A percentile compares a stretch with the other conserved stretches of the same genome.
These are phyloP conservation scores for Cladosporium sp. DNA, from an alignment of 2,329 filamentous ascomycete genomes.

Conservation along the genomic window DNA sequence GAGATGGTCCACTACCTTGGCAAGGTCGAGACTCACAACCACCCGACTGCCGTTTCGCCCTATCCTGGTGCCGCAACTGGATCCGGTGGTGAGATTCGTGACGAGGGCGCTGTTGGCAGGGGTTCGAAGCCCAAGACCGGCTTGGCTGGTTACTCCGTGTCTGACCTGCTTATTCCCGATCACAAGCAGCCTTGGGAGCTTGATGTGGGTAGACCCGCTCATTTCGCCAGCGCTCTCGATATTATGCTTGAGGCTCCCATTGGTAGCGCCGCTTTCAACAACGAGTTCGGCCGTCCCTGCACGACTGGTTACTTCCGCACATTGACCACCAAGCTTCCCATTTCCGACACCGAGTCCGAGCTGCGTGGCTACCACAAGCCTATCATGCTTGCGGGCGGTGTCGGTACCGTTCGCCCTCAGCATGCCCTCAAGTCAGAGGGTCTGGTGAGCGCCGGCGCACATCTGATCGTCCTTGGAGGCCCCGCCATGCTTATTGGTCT, in stretches of 20 bases:
- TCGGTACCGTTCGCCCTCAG: slow-evolving; percentile 86
- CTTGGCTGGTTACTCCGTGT: slow-evolving; percentile 89
- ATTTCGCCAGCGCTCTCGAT: slow-evolving; percentile 90
- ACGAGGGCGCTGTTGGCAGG: slow-evolving; percentile 89
- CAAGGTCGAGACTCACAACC: slow-evolving; percentile 98
- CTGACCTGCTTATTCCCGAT: slow-evolving; percentile 84
- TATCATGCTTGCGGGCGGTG: slow-evolving; percentile 95
- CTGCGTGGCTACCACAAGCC: slow-evolving; percentile 95
- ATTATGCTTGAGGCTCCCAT: slow-evolving; percentile 98
- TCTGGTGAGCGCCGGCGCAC: slow-evolving; percentile 79
- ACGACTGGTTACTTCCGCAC: slow-evolving; percentile 90
- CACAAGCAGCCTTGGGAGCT: slow-evolving; percentile 83
- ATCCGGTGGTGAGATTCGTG: slow-evolving; percentile 90
- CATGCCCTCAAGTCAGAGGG: slow-evolving; percentile 81
- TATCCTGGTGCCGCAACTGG: slow-evolving; percentile 93
- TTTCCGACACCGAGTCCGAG: slow-evolving; percentile 61
- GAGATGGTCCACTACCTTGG: slow-evolving; percentile 83
- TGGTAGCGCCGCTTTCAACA: slow-evolving; percentile 93
- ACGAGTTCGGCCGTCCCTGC: slow-evolving; percentile 90
- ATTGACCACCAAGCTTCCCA: slow-evolving; percentile 65
- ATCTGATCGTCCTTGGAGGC: slow-evolving; percentile 87
- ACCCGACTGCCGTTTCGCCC: slow-evolving; percentile 91
- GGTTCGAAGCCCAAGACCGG: slow-evolving; percentile 93
- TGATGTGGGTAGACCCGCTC: slow-evolving; percentile 81
- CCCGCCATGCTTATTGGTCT: slow-evolving; percentile 98